phyloP scores from a whole-genome alignment of 306 rosid genomes.

The Lathyrus sativus region DNA sequence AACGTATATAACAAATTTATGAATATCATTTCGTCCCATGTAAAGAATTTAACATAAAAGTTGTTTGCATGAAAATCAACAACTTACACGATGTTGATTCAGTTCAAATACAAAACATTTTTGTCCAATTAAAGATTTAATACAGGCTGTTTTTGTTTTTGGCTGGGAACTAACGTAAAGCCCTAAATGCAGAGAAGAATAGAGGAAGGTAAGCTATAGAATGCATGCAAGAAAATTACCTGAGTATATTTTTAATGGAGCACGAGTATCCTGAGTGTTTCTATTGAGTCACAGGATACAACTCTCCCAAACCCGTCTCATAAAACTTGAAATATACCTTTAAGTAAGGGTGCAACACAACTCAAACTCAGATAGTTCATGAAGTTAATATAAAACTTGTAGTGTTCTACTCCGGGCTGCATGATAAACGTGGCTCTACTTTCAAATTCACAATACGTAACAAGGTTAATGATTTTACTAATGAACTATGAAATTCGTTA shows the following conservation, averaged over 20 bases:
- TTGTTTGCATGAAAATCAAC: neutral
- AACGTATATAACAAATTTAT: neutral
- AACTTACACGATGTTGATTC: neutral
- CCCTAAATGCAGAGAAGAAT: neutral
- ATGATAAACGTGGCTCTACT: no score
- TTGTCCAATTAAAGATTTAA: neutral
- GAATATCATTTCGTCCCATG: neutral
- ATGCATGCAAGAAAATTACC: neutral
- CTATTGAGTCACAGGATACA: neutral
- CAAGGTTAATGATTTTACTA: no score
- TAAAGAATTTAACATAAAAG: constrained; percentile 2
- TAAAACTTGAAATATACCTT: constrained; percentile 9
- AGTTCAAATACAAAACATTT: neutral
- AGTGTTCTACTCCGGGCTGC: no score
- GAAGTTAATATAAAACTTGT: no score
- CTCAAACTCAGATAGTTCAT: no score
- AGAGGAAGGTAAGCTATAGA: neutral
- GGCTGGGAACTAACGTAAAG: neutral
- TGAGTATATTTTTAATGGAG: neutral
- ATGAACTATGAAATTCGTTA: no score
- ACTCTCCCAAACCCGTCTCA: neutral
- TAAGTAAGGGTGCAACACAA: no score
- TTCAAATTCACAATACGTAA: no score
- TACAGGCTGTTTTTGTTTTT: neutral
- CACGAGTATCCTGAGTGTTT: no score